These are phyloP conservation scores for Paecilomyces dactylethromorphus DNA, from an alignment of 2,329 filamentous ascomycete species.

Conservation along the genomic window DNA sequence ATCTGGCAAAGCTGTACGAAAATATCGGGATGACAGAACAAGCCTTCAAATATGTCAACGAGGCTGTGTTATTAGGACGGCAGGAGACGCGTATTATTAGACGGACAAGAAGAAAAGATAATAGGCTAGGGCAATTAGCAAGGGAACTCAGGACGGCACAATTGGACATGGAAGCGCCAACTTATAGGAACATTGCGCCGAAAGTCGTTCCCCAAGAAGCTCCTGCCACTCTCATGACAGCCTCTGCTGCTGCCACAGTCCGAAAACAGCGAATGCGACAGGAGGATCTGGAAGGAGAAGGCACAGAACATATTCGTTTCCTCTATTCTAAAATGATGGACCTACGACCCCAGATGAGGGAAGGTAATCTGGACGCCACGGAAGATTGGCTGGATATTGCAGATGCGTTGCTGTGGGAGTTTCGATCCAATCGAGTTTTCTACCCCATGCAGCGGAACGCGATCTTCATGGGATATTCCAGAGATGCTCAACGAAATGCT, in stretches of 20 bases:
- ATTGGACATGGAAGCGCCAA: conserved; percentile 5
- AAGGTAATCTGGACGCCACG: conserved; percentile 43
- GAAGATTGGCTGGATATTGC: conserved; percentile 56
- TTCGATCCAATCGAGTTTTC: conserved; percentile 53
- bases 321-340: conserved; percentile 42
- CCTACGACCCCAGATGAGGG: conserved; percentile 42
- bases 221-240: conserved; percentile 10
- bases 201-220: conserved; percentile 8
- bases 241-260: conserved; percentile 8
- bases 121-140: conserved; percentile 34
- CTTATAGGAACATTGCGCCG: conserved; percentile 14
- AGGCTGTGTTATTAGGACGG: conserved; percentile 61
- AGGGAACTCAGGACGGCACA: conserved; percentile 29
- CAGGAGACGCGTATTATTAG: conserved; percentile 23
- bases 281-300: conserved; percentile 26
- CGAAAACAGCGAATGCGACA: conserved; percentile 15
- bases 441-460: conserved; percentile 49
- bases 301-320: conserved; percentile 37
- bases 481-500: conserved; percentile 31
- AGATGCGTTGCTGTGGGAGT: conserved; percentile 53
- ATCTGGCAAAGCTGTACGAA: conserved; percentile 81
- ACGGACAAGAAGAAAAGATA: conserved; percentile 25
- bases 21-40: conserved; percentile 64
- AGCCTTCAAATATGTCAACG: conserved; percentile 69
- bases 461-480: conserved; percentile 45